Evolutionary conservation across 352 stramenopile species (phyloP).

Genomic region (Phytopythium aichiense): DNA sequence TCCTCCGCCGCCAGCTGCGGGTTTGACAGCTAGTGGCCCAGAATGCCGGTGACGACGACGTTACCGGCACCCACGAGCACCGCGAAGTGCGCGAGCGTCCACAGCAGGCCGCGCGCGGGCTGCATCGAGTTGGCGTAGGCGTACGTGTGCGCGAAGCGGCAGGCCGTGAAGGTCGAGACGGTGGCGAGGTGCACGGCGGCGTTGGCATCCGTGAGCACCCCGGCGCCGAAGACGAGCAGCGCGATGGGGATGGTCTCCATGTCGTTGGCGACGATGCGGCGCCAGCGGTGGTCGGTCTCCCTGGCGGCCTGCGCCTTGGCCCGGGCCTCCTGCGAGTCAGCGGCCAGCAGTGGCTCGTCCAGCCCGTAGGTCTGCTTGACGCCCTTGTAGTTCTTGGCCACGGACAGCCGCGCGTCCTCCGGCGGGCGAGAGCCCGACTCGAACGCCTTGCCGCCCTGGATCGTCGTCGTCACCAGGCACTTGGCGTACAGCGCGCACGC

Average conservation of each 20-base stretch:
- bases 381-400: constrained; percentile 9
- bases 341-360: neutral
- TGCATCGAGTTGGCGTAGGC: constrained; percentile 39
- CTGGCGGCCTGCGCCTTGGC: constrained; percentile 13
- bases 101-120: constrained; percentile 28
- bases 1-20: neutral
- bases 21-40: constrained; percentile 2
- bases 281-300: constrained; percentile 35
- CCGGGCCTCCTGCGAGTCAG: constrained; percentile 5
- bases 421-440: constrained; percentile 22
- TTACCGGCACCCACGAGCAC: constrained; percentile 17
- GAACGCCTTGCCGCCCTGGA: constrained; percentile 32
- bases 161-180: constrained; percentile 29
- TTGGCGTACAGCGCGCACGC: constrained; percentile 18
- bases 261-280: constrained; percentile 48
- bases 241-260: constrained; percentile 45
- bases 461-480: constrained; percentile 24
- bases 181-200: constrained; percentile 14
- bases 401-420: constrained; percentile 16
- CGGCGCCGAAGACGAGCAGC: constrained; percentile 31
- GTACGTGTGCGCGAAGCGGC: constrained; percentile 31
- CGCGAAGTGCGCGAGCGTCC: constrained; percentile 10
- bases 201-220: constrained; percentile 22
- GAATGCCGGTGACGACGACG: constrained; percentile 16
- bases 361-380: constrained; percentile 23